Conservation (phyloP, 129 eudicot genomes). For the Escallonia rubra region DNA sequence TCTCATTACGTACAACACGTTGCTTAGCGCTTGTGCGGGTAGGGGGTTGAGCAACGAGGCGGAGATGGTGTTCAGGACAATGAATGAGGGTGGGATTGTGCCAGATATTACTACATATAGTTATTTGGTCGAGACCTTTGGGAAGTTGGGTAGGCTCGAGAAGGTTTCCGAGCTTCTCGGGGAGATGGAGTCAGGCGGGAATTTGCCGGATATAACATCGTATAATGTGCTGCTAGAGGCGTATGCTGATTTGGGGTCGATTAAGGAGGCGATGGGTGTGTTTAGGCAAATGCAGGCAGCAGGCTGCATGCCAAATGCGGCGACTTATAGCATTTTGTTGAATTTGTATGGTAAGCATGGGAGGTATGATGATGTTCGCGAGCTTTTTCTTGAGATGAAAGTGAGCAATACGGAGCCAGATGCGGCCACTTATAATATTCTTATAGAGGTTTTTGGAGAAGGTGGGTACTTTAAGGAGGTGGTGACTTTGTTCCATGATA, state of each 20-base stretch:
- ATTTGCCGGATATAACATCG: conserved; percentile 71
- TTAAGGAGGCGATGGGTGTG: conserved; percentile 79
- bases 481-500: conserved; percentile 85
- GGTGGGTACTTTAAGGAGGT: conserved; percentile 97
- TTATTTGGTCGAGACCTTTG: conserved; percentile 81
- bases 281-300: conserved; percentile 92
- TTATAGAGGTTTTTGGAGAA: conserved; percentile 86
- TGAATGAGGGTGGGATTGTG: conserved; percentile 85
- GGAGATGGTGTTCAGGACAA: conserved; percentile 89
- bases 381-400: conserved; percentile 95
- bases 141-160: conserved; percentile 56
- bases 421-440: conserved; percentile 77
- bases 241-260: conserved; percentile 57
- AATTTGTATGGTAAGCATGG: conserved; percentile 78
- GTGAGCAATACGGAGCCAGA: conserved; percentile 91
- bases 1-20: conserved; percentile 85
- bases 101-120: conserved; percentile 79
- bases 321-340: conserved; percentile 70
- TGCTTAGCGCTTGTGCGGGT: conserved; percentile 82
- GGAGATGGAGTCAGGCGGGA: conserved; percentile 82
- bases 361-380: conserved; percentile 88
- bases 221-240: conserved; percentile 88
- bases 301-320: conserved; percentile 80
- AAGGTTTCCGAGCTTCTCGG: conserved; percentile 72
- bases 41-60: conserved; percentile 87